Evolutionary conservation across 495 filamentous ascomycete genomes (phyloP).

Genomic region (Bathelium albidoporum): DNA sequence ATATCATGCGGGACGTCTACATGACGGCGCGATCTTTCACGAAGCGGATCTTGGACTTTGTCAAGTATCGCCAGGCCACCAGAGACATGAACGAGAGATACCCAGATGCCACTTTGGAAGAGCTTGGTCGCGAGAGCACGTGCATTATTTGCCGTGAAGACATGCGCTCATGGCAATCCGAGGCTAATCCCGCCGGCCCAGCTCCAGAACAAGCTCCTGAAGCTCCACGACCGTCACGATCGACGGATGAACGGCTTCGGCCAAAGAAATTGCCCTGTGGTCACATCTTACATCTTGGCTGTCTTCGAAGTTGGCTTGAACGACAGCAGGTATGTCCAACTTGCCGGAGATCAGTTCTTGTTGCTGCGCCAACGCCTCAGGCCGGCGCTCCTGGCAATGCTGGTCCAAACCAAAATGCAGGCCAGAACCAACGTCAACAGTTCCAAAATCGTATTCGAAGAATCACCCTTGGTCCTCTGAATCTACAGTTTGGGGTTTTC

Average conservation of each 20-base stretch:
- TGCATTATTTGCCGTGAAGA: constrained; percentile 98
- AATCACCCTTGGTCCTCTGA: constrained; percentile 48
- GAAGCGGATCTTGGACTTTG: constrained; percentile 74
- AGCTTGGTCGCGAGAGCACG: constrained; percentile 74
- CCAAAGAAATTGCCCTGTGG: constrained; percentile 95
- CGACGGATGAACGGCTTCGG: constrained; percentile 64
- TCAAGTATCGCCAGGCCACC: constrained; percentile 80
- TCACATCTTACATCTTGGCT: constrained; percentile 89
- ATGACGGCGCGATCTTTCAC: constrained; percentile 85
- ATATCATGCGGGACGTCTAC: constrained; percentile 91
- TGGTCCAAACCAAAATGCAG: neutral
- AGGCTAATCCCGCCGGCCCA: constrained; percentile 26
- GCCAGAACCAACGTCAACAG: constrained; percentile 18
- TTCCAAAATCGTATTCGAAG: constrained; percentile 36
- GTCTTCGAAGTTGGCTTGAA: constrained; percentile 94
- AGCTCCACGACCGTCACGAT: constrained; percentile 27
- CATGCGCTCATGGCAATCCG: constrained; percentile 60
- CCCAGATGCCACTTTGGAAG: constrained; percentile 81
- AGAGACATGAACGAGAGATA: constrained; percentile 86
- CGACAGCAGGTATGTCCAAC: constrained; percentile 96
- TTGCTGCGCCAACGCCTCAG: neutral
- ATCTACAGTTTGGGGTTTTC: constrained; percentile 46
- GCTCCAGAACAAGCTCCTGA: constrained; percentile 16
- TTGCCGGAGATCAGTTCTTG: constrained; percentile 71
- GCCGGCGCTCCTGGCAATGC: neutral